Evolutionary conservation across 371 early-diverging fungal species (phyloP).

Genomic region (Zancudomyces culisetae): DNA sequence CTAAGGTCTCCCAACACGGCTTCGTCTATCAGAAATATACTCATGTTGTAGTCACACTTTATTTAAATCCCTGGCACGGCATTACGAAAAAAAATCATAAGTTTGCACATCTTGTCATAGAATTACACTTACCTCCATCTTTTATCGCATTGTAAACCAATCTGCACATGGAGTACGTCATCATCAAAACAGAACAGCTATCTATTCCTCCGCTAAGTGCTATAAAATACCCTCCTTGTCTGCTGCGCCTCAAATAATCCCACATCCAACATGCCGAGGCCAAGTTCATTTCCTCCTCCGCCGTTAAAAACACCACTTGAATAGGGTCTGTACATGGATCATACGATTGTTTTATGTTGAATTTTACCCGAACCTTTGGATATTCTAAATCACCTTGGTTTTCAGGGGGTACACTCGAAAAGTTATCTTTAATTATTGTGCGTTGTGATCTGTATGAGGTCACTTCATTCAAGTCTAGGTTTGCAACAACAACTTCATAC

Average conservation of each 20-base stretch:
- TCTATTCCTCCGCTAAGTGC: slow-evolving; percentile 95
- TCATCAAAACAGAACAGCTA: slow-evolving; percentile 78
- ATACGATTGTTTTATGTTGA: neutral
- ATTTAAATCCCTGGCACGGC: neutral
- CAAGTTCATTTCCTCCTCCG: slow-evolving; percentile 2
- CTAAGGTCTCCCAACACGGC: slow-evolving; percentile 53
- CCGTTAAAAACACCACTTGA: neutral
- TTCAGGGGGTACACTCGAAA: slow-evolving; percentile 37
- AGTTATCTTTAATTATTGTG: slow-evolving; percentile 53
- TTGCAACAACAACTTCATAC: slow-evolving; percentile 84
- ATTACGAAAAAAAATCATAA: neutral
- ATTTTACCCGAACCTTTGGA: neutral
- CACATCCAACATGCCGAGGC: slow-evolving; percentile 98
- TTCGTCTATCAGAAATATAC: neutral
- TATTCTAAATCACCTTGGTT: slow-evolving; percentile 24
- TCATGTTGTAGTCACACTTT: neutral
- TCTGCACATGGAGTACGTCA: slow-evolving; percentile 89
- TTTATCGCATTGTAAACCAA: slow-evolving; percentile 51
- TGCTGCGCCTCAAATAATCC: slow-evolving; percentile 90
- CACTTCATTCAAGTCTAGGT: slow-evolving; percentile 77
- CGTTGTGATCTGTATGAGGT: slow-evolving; percentile 62
- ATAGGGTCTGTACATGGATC: neutral
- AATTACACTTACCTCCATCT: slow-evolving; percentile 33
- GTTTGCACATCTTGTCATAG: neutral
- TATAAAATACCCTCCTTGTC: slow-evolving; percentile 71